Base-by-base conservation (phyloP, 805 yeast genomes). In the Ascoidea rubescens region DNA sequence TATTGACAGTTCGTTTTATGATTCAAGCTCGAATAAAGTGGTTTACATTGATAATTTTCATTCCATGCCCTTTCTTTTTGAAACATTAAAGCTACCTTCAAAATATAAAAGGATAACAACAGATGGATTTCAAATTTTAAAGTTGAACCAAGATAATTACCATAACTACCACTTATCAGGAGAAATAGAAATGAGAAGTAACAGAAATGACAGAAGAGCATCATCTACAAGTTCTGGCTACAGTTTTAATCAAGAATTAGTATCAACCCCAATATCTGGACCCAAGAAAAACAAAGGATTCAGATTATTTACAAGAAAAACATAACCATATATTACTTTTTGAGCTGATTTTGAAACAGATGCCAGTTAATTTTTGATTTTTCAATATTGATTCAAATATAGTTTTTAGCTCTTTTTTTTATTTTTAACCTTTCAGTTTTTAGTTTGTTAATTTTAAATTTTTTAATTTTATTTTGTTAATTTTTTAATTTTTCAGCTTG, bases 181-280 rank as follows among this genome's bases (percentile, higher is more conserved):
- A 21, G 50, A 37, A 6, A 42, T 32, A 33, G 31, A 32, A 8
- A 48, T 46, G 32, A 46, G 37, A 50, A 17, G 5, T 5, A 16
- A 31, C 48, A 45, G 31, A 17, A 50, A 12, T 8, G 30, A 33
- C 14, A 48, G 14, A 14, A 33, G 43, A 31, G n/a, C 50, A n/a
- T 48, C 50, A 28, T 37, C 50, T 16, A n/a, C 28, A 16, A 28
- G 32, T 3, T 31, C 46, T 57, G 16, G 53, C 50, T 17, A 51
- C 48, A 5, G 59, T 56, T 45, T 52, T 58, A 1, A 43, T 60
- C 2, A 47, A 56, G 30, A 45, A 46, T 14, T 45, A 43, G 4
- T 10, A 57, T 46, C 57, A 55, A 45, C 51, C 52, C n/a, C 56
- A 50, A 31, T 56, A 55, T 14, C n/a, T 51, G 31, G 48, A 2